Evolutionary conservation across 2,329 filamentous ascomycete species (phyloP), one percentile per base, ranked within the genome.

Genomic region (Aspergillus chevalieri): DNA sequence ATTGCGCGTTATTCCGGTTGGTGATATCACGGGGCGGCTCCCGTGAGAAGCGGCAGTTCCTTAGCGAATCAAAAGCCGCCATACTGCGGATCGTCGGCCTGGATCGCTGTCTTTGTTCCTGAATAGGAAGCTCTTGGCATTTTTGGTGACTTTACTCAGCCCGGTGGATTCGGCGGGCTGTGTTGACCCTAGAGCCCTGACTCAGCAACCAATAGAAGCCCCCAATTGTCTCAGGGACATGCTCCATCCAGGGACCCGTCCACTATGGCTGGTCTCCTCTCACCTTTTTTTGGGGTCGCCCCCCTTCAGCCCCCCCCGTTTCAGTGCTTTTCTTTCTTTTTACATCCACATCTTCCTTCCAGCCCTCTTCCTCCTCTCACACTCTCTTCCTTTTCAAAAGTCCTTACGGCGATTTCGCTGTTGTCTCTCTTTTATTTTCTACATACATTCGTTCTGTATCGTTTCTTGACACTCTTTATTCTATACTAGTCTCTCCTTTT

Each of bases 1-100:
- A 48, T 59, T 59, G 56, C 55, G 56, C 34, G 53, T 59, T 59
- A 39, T 33, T 43, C 42, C 41, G 44, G 43, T 47, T 43, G 51
- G 49, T 52, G 55, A 55, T 54, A 52, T 51, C 50, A 53, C 44
- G 17, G 34, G 38, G 15, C 17, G 15, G 15, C 19, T 21, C 38
- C 38, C 38, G 10, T 17, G 14, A n/a, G 15, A 21, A 19, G 17
- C 10, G 15, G 15, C 38, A 22, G 10, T 41, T 10, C 17, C 17
- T 17, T 5, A 30, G 5, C 26, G 26, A 30, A 30, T 30, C 9
- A 30, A 30, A 30, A 30, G 8, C 26, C 26, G 26, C 26, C 12
- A 5, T n/a, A 10, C n/a, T 38, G 34, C 6, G 7, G 34, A 38
- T 38, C n/a, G 17, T n/a, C 17, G 38, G n/a, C 34, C 34, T n/a